Conservation (phyloP, 306 rosid genomes). For the Hippophae tibetana region DNA sequence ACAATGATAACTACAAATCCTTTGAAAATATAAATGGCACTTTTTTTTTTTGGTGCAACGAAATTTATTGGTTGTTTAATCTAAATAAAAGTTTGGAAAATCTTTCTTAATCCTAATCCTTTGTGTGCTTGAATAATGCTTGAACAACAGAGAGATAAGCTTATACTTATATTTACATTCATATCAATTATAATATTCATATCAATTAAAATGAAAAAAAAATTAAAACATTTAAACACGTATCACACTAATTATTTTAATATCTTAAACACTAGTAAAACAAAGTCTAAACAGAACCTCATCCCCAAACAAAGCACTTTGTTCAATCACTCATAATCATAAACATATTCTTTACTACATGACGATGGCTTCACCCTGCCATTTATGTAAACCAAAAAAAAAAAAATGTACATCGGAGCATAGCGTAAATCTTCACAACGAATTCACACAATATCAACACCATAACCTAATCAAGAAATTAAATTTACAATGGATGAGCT, state of each 20-base stretch:
- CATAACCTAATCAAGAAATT: slow-evolving; percentile 24
- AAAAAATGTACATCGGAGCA: slow-evolving; percentile 26
- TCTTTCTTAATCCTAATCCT: too few relatives aligned
- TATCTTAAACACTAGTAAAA: neutral
- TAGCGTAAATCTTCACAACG: slow-evolving; percentile 32
- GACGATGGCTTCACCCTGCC: slow-evolving; percentile 18
- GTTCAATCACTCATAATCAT: slow-evolving; percentile 32
- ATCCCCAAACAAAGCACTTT: slow-evolving; percentile 16
- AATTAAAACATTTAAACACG: too few relatives aligned
- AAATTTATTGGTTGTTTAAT: too few relatives aligned
- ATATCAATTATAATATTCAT: too few relatives aligned
- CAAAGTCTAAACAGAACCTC: slow-evolving; percentile 11
- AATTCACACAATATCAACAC: slow-evolving; percentile 52
- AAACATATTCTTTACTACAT: slow-evolving; percentile 27
- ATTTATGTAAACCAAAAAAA: slow-evolving; percentile 12
- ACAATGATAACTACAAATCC: too few relatives aligned
- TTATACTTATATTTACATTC: too few relatives aligned
- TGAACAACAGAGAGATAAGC: too few relatives aligned
- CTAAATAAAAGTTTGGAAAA: too few relatives aligned
- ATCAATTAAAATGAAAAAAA: too few relatives aligned
- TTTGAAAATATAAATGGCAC: too few relatives aligned
- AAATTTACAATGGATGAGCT: slow-evolving; percentile 33
- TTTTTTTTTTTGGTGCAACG: too few relatives aligned
- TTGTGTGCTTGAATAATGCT: too few relatives aligned
- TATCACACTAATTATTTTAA: neutral